These are phyloP conservation scores for Colletotrichum sp. DNA, from an alignment of 2,329 filamentous ascomycete species.

Conservation along the genomic window DNA sequence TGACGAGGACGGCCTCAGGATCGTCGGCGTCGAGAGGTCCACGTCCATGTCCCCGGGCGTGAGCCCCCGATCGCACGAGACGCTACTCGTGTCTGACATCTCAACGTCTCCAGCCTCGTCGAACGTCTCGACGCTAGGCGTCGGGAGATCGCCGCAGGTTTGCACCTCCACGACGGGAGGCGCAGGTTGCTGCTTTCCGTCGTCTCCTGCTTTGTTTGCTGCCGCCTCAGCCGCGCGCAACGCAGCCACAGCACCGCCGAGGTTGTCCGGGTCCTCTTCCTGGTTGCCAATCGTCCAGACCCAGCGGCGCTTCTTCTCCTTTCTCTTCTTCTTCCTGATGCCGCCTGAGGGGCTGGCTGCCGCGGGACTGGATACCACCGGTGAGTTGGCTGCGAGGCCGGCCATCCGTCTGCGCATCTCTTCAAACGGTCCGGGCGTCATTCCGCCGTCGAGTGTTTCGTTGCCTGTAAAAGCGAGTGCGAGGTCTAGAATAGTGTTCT, in stretches of 20 bases:
- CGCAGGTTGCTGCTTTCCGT: not conserved
- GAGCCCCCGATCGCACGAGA: slow-evolving; percentile 37
- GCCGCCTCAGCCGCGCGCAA: slow-evolving; percentile 38
- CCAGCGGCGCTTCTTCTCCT: slow-evolving; percentile 68
- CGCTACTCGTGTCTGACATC: slow-evolving; percentile 53
- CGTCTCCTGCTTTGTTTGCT: slow-evolving; percentile 15
- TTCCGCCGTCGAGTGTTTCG: slow-evolving; percentile 64
- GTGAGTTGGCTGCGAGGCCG: slow-evolving; percentile 46
- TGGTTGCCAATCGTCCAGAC: slow-evolving; percentile 69
- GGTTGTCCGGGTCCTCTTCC: slow-evolving; percentile 46
- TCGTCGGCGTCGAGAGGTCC: slow-evolving; percentile 45
- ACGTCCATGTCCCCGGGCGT: slow-evolving; percentile 35
- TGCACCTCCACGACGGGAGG: slow-evolving; percentile 6
- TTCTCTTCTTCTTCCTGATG: slow-evolving; percentile 57
- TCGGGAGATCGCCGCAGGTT: slow-evolving; percentile 35
- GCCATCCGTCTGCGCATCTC: slow-evolving; percentile 66
- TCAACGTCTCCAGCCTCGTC: slow-evolving; percentile 46
- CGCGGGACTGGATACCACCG: slow-evolving; percentile 26
- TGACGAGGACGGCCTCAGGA: slow-evolving; percentile 20
- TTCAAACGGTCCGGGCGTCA: slow-evolving; percentile 68
- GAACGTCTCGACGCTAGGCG: slow-evolving; percentile 45
- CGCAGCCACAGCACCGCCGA: slow-evolving; percentile 48
- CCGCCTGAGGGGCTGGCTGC: slow-evolving; percentile 41
- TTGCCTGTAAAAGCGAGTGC: slow-evolving; percentile 57
- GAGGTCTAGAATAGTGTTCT: slow-evolving; percentile 51